These are phyloP conservation scores for Pistacia integerrima DNA, from an alignment of 345 rosid species.

Conservation along the genomic window DNA sequence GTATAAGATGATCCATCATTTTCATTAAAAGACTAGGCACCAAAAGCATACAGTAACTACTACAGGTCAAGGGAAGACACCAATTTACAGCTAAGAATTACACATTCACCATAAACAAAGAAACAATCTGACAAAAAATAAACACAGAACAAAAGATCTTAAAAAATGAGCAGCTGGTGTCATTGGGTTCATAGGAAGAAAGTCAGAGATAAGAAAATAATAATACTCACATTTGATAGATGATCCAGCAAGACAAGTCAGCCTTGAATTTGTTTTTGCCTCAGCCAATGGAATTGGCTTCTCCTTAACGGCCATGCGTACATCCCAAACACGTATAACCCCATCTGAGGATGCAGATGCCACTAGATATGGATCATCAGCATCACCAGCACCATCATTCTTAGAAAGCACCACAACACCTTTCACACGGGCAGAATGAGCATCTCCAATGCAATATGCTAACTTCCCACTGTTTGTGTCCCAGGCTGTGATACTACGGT, in stretches of 20 bases:
- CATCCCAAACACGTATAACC: slow-evolving; percentile 90
- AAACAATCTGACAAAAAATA: neutral
- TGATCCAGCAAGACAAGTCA: slow-evolving; percentile 92
- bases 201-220: slow-evolving; percentile 5
- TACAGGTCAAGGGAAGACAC: neutral
- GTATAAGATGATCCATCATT: neutral
- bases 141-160: neutral
- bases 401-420: slow-evolving; percentile 73
- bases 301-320: slow-evolving; percentile 67
- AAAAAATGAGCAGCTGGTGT: too few relatives aligned
- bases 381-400: slow-evolving; percentile 38
- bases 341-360: slow-evolving; percentile 96
- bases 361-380: slow-evolving; percentile 66
- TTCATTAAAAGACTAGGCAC: too few relatives aligned
- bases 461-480: slow-evolving; percentile 78
- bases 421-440: slow-evolving; percentile 85
- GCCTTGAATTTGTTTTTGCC: slow-evolving; percentile 78
- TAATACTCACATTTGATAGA: slow-evolving; percentile 61
- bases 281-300: slow-evolving; percentile 79
- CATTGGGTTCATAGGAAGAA: neutral
- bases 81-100: neutral
- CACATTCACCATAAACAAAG: neutral
- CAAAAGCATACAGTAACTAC: neutral
- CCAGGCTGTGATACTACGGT: slow-evolving; percentile 82
- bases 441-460: slow-evolving; percentile 74